Percentiles rank a stretch among this genome's conserved stretches.
These are phyloP conservation scores for Medicago ruthenica DNA, from an alignment of 306 rosid species.

Conservation along the genomic window DNA sequence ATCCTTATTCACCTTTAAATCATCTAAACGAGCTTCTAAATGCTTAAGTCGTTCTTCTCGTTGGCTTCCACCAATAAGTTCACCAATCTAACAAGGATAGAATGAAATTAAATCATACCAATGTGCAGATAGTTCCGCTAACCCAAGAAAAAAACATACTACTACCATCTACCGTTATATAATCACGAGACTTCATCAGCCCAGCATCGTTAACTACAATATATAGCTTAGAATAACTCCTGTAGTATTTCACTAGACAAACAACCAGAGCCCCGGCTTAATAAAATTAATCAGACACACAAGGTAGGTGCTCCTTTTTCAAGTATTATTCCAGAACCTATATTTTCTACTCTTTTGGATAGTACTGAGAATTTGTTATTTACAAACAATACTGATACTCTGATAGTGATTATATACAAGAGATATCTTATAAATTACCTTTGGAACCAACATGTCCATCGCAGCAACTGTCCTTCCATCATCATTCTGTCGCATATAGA, in stretches of 20 bases:
- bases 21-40: conserved; percentile 87
- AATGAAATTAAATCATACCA: conserved; percentile 21
- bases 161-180: not conserved
- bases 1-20: conserved; percentile 79
- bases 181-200: conserved; percentile 20
- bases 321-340: conserved; percentile 5
- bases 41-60: conserved; percentile 92
- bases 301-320: not conserved
- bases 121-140: not conserved
- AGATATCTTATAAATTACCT: conserved; percentile 56
- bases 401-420: conserved; percentile 4
- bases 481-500: conserved; percentile 95
- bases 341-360: conserved; percentile 21
- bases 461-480: conserved; percentile 97
- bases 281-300: conserved; percentile 22
- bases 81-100: conserved; percentile 71
- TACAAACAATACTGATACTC: conserved; percentile 12
- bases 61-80: conserved; percentile 98
- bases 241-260: conserved; percentile 2
- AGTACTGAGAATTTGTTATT: conserved; percentile 27
- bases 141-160: not conserved
- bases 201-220: not conserved
- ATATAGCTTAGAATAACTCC: not conserved
- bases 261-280: not conserved
- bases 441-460: conserved; percentile 97